phyloP scores from a whole-genome alignment of 441 rosid species.

The Arabidopsis hybrid region DNA sequence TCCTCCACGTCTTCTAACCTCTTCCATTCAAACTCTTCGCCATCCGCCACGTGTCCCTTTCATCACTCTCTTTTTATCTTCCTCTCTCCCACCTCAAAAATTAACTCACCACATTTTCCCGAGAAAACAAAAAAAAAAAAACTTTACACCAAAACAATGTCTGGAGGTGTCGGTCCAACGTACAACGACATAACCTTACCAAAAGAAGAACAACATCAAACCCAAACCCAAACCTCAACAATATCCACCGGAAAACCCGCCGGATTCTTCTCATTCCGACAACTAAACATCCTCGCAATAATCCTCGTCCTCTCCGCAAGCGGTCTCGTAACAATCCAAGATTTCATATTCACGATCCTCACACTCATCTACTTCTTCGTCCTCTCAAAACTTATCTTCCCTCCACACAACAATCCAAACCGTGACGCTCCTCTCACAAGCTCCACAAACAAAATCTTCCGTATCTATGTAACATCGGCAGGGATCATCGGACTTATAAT shows the following conservation, averaged over 20 bases:
- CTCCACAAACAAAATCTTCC: constrained; percentile 52
- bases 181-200: constrained; percentile 58
- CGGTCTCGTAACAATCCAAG: constrained; percentile 66
- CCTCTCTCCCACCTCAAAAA: constrained; percentile 16
- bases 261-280: constrained; percentile 57
- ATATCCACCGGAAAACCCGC: constrained; percentile 20
- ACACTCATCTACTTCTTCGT: constrained; percentile 70
- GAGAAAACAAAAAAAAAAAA: background rate
- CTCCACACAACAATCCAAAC: constrained; percentile 42
- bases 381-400: constrained; percentile 65
- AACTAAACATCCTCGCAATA: constrained; percentile 68
- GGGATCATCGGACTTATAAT: constrained; percentile 68
- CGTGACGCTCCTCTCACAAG: constrained; percentile 53
- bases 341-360: constrained; percentile 61
- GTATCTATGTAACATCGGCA: constrained; percentile 52
- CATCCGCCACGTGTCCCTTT: constrained; percentile 39
- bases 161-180: constrained; percentile 82
- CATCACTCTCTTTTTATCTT: constrained; percentile 18
- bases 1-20: constrained; percentile 37
- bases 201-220: constrained; percentile 44
- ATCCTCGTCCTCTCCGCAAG: constrained; percentile 65
- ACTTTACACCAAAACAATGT: constrained; percentile 49
- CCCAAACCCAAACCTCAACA: constrained; percentile 16
- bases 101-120: constrained; percentile 5
- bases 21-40: constrained; percentile 20